phyloP scores from a whole-genome alignment of 1,139 yeast genomes.

The Zygosaccharomyces pseudobailii region DNA sequence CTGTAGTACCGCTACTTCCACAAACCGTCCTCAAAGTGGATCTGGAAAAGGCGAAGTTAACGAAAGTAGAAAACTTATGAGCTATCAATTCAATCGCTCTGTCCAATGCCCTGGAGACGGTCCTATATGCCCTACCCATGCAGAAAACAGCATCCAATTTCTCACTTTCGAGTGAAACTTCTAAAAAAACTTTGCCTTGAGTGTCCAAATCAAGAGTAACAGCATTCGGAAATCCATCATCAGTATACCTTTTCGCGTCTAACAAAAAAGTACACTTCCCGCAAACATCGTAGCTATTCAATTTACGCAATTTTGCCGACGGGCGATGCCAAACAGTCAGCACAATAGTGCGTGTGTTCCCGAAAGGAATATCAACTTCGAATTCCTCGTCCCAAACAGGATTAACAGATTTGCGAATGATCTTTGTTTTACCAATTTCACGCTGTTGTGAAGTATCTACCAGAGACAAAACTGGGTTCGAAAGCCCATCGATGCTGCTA shows the following conservation, averaged over 20 bases:
- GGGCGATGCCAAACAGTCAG: slow-evolving; percentile 74
- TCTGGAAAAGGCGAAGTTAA: slow-evolving; percentile 44
- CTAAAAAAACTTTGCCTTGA: slow-evolving; percentile 60
- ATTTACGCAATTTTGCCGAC: slow-evolving; percentile 26
- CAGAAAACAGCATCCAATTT: slow-evolving; percentile 71
- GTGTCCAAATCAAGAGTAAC: slow-evolving; percentile 58
- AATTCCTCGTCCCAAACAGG: slow-evolving; percentile 92
- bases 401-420: slow-evolving; percentile 53
- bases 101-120: slow-evolving; percentile 56
- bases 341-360: slow-evolving; percentile 41
- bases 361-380: slow-evolving; percentile 47
- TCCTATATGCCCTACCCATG: slow-evolving; percentile 70
- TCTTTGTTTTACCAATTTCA: slow-evolving; percentile 68
- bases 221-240: slow-evolving; percentile 66
- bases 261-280: slow-evolving; percentile 63
- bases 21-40: slow-evolving; percentile 49
- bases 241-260: slow-evolving; percentile 61
- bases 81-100: slow-evolving; percentile 64
- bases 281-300: slow-evolving; percentile 58
- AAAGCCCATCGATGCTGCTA: slow-evolving; percentile 44
- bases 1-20: slow-evolving; percentile 45
- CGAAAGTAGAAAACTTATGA: slow-evolving; percentile 49
- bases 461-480: slow-evolving; percentile 66
- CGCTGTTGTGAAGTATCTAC: slow-evolving; percentile 54
- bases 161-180: slow-evolving; percentile 74